Percentiles rank a stretch among this genome's conserved stretches.
Evolutionary conservation across 2,329 filamentous ascomycete genomes (phyloP).

Genomic region (Penicillium hesseltinei): DNA sequence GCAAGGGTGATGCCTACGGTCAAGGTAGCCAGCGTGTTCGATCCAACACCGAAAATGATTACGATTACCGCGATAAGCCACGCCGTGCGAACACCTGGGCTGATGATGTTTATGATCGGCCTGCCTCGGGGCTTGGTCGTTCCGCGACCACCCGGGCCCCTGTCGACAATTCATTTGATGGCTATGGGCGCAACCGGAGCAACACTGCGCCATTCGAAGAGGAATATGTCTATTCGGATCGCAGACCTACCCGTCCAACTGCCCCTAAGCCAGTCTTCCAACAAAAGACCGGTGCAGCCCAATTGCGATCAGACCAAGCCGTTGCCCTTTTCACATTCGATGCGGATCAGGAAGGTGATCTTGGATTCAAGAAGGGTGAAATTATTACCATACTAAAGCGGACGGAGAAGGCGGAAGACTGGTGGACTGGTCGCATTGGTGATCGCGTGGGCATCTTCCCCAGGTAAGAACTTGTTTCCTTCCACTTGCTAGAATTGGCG

Average conservation of each 20-base stretch:
- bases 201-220: slow-evolving; percentile 42
- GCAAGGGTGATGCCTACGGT: slow-evolving; percentile 67
- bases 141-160: slow-evolving; percentile 37
- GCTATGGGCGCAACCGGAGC: slow-evolving; percentile 34
- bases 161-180: slow-evolving; percentile 29
- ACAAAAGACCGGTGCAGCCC: slow-evolving; percentile 39
- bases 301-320: slow-evolving; percentile 67
- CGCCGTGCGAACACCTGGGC: slow-evolving; percentile 50
- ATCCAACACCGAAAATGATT: slow-evolving; percentile 55
- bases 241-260: slow-evolving; percentile 72
- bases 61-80: slow-evolving; percentile 55
- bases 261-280: slow-evolving; percentile 86
- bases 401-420: slow-evolving; percentile 90
- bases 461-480: slow-evolving; percentile 52
- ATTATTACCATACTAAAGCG: slow-evolving; percentile 92
- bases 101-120: slow-evolving; percentile 50
- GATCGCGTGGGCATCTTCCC: slow-evolving; percentile 88
- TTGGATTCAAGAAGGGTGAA: slow-evolving; percentile 97
- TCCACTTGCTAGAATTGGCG: not conserved
- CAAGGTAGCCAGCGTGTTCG: slow-evolving; percentile 60
- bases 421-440: slow-evolving; percentile 95
- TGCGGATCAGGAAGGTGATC: slow-evolving; percentile 84
- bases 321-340: slow-evolving; percentile 93
- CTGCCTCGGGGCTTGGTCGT: slow-evolving; percentile 34
- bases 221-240: slow-evolving; percentile 57